Evolutionary conservation across 2,329 filamentous ascomycete genomes (phyloP), one percentile per base, ranked within the genome.

Genomic region (Tolypocladium sp.): DNA sequence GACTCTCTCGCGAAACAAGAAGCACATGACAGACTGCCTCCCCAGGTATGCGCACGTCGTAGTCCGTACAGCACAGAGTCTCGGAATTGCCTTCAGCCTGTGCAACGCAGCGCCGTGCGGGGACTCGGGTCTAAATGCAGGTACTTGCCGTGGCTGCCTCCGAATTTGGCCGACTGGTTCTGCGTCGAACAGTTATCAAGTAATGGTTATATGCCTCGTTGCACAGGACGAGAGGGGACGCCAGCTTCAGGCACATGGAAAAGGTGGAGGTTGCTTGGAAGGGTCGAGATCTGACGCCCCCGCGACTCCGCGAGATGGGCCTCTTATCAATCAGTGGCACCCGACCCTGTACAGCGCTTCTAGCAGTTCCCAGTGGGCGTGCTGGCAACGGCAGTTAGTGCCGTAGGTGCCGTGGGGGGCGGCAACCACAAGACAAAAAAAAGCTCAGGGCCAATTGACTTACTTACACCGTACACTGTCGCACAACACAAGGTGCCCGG

Each of bases 401-500:
- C 13, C 25, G 13, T 15, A 30, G 44, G 25, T 27, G 13, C 25
- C 22, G 44, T 3, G 40, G 20, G 40, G 22, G 10, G 22, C 42
- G 10, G 42, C 42, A 12, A 25, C 25, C 42, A 15, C 42, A 4
- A 5, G 25, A 12, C 44, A 17, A 20, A 51, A 51, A 51, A 52
- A 52, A 35, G 49, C 30, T 9, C 33, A 7, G 46, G 9, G 49
- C 15, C 10, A 22, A 54, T 55, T 52, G 59, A 59, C 58, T 62
- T 58, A 62, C 57, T 61, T 62, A 57, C 40, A 55, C 38, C n/a
- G 30, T 33, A 8, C 49, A 52, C 46, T 10, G 25, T 27, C 27
- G 5, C 44, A 49, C 44, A 49, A 27, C 13, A 25, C 44, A 17
- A 27, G 13, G 44, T 27, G 10, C 42, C 22, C 22, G 22, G 25